These are phyloP conservation scores for Cutaneotrichosporon sp. DNA, from an alignment of 1,284 basidiomycete species.

Conservation along the genomic window DNA sequence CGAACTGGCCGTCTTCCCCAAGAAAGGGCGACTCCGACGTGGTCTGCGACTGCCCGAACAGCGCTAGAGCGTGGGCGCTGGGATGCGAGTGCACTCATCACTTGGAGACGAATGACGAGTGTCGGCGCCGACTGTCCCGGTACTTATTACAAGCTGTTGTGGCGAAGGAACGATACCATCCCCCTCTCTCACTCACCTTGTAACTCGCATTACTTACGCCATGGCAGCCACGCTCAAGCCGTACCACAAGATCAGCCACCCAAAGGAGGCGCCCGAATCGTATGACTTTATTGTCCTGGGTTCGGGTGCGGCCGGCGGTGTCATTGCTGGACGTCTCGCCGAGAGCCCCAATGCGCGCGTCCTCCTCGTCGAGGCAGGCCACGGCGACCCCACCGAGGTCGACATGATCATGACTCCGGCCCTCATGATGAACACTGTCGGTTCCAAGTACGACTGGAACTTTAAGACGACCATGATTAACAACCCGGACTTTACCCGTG, in stretches of 20 bases:
- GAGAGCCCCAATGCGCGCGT: slow-evolving; percentile 53
- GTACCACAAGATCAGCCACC: slow-evolving; percentile 6
- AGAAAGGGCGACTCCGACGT: too few relatives aligned
- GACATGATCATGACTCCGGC: slow-evolving; percentile 55
- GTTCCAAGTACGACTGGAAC: slow-evolving; percentile 15
- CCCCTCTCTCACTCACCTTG: background rate
- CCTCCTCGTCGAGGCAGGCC: slow-evolving; percentile 58
- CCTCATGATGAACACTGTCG: slow-evolving; percentile 49
- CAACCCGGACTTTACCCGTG: slow-evolving; percentile 1
- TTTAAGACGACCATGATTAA: slow-evolving; percentile 18
- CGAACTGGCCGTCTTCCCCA: too few relatives aligned
- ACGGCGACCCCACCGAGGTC: slow-evolving; percentile 49
- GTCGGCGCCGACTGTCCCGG: background rate
- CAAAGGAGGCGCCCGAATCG: slow-evolving; percentile 4
- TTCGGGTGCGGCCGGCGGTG: slow-evolving; percentile 57
- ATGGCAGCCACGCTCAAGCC: background rate
- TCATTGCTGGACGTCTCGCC: slow-evolving; percentile 56
- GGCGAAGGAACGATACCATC: background rate
- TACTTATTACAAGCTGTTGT: background rate
- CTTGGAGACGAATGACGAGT: too few relatives aligned
- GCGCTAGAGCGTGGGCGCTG: too few relatives aligned
- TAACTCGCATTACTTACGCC: background rate
- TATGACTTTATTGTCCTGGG: slow-evolving; percentile 59
- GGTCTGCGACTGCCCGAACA: too few relatives aligned
- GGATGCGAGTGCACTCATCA: too few relatives aligned